phyloP scores from a whole-genome alignment of 495 filamentous ascomycete genomes.

The Lindgomyces ingoldianus region DNA sequence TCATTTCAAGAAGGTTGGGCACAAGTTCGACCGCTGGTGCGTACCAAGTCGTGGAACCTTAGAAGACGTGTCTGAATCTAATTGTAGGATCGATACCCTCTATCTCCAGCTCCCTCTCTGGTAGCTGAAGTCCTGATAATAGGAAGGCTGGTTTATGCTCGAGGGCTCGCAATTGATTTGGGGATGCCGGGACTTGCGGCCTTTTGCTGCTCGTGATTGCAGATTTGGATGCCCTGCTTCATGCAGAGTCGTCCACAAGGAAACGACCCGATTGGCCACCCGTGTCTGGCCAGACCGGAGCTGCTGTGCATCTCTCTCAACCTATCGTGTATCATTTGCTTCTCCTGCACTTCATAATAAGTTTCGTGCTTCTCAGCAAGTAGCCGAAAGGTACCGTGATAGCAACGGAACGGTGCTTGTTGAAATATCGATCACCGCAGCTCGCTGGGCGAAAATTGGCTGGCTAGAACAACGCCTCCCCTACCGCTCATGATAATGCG shows the following conservation, averaged over 20 bases:
- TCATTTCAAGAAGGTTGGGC: constrained; percentile 28
- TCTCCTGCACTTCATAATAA: not conserved
- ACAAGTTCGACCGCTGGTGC: constrained; percentile 33
- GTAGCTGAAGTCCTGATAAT: constrained; percentile 3
- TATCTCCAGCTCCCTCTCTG: constrained; percentile 33
- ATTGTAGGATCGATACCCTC: constrained; percentile 31
- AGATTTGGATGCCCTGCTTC: too few species aligned
- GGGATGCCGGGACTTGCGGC: too few species aligned
- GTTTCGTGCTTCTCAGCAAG: not conserved
- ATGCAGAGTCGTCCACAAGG: too few species aligned
- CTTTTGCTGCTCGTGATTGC: too few species aligned
- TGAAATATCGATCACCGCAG: not conserved
- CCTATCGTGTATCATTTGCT: not conserved
- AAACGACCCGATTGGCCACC: constrained; percentile 13
- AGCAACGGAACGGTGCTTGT: not conserved
- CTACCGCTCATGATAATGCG: not conserved
- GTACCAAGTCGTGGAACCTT: not conserved
- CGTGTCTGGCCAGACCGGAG: not conserved
- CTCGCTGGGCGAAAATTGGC: not conserved
- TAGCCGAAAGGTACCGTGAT: not conserved
- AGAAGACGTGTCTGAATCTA: constrained; percentile 15
- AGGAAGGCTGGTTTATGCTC: not conserved
- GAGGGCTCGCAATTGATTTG: too few species aligned
- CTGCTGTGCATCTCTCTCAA: not conserved
- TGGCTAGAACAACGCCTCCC: not conserved